phyloP scores from a whole-genome alignment of 805 yeast genomes.

The Candida vartiovaarae region DNA sequence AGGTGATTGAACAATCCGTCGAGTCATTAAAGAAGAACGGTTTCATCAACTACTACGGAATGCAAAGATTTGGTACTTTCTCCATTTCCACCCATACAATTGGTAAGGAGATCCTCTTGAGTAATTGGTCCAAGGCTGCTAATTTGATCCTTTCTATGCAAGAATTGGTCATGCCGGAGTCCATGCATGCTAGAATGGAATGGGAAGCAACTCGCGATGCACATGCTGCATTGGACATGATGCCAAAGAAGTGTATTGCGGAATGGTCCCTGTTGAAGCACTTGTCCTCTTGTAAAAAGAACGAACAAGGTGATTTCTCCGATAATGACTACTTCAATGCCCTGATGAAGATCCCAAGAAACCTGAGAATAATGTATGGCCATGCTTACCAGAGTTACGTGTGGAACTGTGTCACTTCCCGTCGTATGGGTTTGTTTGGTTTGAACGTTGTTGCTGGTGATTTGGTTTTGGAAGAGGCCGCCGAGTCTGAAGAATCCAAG shows the following conservation, averaged over 20 bases:
- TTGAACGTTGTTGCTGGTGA: constrained; percentile 71
- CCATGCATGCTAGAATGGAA: constrained; percentile 71
- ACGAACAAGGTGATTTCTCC: constrained; percentile 39
- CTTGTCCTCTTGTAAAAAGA: constrained; percentile 44
- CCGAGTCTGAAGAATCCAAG: constrained; percentile 17
- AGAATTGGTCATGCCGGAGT: constrained; percentile 74
- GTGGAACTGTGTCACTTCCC: constrained; percentile 85
- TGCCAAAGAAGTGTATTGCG: constrained; percentile 88
- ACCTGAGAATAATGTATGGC: constrained; percentile 87
- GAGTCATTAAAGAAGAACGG: constrained; percentile 58
- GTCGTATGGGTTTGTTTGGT: constrained; percentile 68
- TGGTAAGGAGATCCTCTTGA: constrained; percentile 65
- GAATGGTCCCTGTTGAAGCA: constrained; percentile 66
- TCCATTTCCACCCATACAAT: constrained; percentile 85
- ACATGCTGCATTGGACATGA: constrained; percentile 49
- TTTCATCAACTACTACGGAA: constrained; percentile 91
- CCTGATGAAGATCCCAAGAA: constrained; percentile 84
- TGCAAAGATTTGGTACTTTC: constrained; percentile 97
- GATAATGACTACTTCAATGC: constrained; percentile 65
- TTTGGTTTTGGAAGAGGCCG: constrained; percentile 46
- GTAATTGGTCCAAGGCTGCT: constrained; percentile 75
- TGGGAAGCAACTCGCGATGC: constrained; percentile 78
- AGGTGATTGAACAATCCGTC: constrained; percentile 45
- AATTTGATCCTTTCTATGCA: constrained; percentile 80
- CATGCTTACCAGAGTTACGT: constrained; percentile 96